Evolutionary conservation across 176 grass and related monocot species (phyloP), one percentile per base, ranked within the genome.

Genomic region (Ampelocalamus luodianensis): DNA sequence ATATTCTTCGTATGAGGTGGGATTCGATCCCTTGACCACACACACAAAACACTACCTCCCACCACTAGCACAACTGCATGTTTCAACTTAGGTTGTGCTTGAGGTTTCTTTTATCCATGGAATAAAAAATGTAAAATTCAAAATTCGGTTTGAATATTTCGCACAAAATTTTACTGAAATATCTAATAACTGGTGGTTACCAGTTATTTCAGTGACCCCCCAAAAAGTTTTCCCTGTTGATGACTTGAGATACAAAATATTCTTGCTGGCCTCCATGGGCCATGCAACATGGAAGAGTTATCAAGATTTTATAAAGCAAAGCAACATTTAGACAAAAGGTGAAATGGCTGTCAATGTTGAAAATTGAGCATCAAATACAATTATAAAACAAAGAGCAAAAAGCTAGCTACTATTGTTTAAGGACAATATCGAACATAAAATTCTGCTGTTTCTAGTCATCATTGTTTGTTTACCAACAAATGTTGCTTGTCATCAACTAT

Each of bases 221-320:
- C 0, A 23, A 5, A 58, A 23, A n/a, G 55, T 23, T 58, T n/a
- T 9, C 22, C 20, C 22, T 68, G 6, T 39, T 81, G 64, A 81
- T 38, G 36, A 56, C 37, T 23, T 40, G 15, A 59, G 50, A 29
- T 56, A 69, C 34, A 50, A 16, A 38, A 32, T 55, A 42, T 71
- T 82, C 15, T 60, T 71, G 23, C 23, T 59, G 8, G 15, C 16
- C 46, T 42, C 36, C 53, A 11, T 82, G 51, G 51, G 60, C 38
- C 51, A 59, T 82, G n/a, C 53, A 20, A 43, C 16, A 82, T 60
- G 16, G 37, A 26, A 82, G 20, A 45, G n/a, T 44, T 60, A 58
- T 71, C 15, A 71, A 71, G 16, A 15, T 60, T 20, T 71, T 60
- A 58, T 58, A 43, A 46, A 72, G 38, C 50, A 72, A 72, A 71